Evolutionary conservation across 495 filamentous ascomycete genomes (phyloP).

Genomic region (Penicillium chermesinum): DNA sequence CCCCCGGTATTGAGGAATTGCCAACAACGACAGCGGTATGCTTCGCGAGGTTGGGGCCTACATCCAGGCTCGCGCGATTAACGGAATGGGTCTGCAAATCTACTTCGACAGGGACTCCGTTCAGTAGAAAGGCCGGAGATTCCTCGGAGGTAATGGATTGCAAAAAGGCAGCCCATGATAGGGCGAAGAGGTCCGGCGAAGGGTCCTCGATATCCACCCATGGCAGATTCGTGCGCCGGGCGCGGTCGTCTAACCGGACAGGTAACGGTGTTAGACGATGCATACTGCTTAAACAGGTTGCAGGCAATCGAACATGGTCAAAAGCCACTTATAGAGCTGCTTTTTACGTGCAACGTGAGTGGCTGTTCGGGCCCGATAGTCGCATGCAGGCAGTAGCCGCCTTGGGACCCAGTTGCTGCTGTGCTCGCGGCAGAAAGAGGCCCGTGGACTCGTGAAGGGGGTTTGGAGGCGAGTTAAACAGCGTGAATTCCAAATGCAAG

Average conservation of each 20-base stretch:
- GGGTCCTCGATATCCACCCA: constrained; percentile 18
- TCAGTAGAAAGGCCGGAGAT: constrained; percentile 30
- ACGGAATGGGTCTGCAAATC: constrained; percentile 26
- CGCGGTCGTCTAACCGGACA: constrained; percentile 9
- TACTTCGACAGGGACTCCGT: constrained; percentile 27
- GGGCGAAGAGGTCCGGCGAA: constrained; percentile 22
- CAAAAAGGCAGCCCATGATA: constrained; percentile 39
- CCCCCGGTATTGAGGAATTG: constrained; percentile 3
- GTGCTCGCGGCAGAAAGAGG: constrained; percentile 7
- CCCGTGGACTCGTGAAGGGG: constrained; percentile 4
- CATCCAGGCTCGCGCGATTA: constrained; percentile 11
- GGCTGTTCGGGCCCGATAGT: constrained; percentile 11
- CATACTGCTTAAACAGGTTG: constrained; percentile 6
- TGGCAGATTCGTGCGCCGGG: constrained; percentile 10
- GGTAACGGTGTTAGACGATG: constrained; percentile 24
- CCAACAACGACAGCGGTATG: constrained; percentile 16
- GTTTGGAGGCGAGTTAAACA: background rate
- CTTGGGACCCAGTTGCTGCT: constrained; percentile 1
- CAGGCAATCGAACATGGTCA: constrained; percentile 10
- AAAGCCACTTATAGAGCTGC: constrained; percentile 17
- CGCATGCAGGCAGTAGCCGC: constrained; percentile 21
- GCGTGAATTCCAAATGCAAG: background rate
- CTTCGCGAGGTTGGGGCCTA: constrained; percentile 12
- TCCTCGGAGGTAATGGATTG: constrained; percentile 34
- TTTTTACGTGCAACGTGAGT: constrained; percentile 21